A percentile compares a stretch with the other conserved stretches of the same genome.
Evolutionary conservation across 345 rosid species (phyloP).

Genomic region (Aegle marmelos): DNA sequence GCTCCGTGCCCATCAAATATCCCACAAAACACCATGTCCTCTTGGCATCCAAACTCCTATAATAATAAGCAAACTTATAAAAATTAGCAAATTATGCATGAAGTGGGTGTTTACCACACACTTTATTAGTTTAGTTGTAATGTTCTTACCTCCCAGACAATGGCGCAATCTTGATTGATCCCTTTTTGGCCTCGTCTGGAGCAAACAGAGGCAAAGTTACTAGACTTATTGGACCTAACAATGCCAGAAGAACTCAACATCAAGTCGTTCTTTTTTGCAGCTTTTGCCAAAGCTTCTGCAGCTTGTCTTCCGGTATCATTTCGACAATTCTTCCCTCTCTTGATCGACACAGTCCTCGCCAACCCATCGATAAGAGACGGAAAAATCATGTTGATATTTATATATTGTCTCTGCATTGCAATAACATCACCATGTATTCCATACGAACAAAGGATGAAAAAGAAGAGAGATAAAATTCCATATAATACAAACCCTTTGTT

Average conservation of each 20-base stretch:
- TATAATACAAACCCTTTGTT: too few species aligned
- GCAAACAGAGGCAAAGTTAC: slow-evolving; percentile 58
- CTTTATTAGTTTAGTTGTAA: background rate
- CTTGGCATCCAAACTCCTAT: slow-evolving; percentile 87
- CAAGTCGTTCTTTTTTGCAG: slow-evolving; percentile 61
- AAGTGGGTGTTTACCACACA: background rate
- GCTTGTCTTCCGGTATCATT: slow-evolving; percentile 57
- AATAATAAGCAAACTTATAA: background rate
- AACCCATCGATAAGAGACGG: slow-evolving; percentile 66
- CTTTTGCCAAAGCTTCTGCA: slow-evolving; percentile 63
- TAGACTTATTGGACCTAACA: slow-evolving; percentile 43
- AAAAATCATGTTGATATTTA: slow-evolving; percentile 22
- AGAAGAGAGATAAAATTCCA: background rate
- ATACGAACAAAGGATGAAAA: background rate
- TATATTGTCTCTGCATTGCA: slow-evolving; percentile 4
- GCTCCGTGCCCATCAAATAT: slow-evolving; percentile 96
- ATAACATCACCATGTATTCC: background rate
- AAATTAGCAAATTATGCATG: background rate
- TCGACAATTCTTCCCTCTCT: slow-evolving; percentile 41
- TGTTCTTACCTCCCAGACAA: slow-evolving; percentile 77
- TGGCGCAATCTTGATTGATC: slow-evolving; percentile 68
- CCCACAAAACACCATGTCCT: slow-evolving; percentile 80
- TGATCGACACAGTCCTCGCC: slow-evolving; percentile 52
- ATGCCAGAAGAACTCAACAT: slow-evolving; percentile 55
- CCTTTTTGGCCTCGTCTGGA: slow-evolving; percentile 84